Base-by-base conservation (phyloP, 257 asterid species). In the Ajuga chamaepitys region DNA sequence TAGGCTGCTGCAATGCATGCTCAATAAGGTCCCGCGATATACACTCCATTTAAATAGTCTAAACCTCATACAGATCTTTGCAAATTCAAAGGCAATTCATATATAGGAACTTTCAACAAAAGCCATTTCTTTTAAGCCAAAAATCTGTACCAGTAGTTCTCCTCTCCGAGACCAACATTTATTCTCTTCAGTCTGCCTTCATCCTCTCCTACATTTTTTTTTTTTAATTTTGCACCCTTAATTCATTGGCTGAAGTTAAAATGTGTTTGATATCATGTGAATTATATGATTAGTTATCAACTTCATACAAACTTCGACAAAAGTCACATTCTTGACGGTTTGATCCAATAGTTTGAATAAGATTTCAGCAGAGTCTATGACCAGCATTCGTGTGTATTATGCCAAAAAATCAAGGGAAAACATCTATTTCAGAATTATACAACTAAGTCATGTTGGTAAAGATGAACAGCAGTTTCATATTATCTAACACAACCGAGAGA, bases 401-500 rank as follows among this genome's bases (percentile, higher is more conserved):
- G 56, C 24, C 38, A 9, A 40, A 18, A 38, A 7, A 55, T 53
- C 21, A 4, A 51, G 30, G 53, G 35, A 64, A 69, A 48, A 26
- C 46, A 24, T 3, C 45, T 18, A 40, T 63, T 28, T 34, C 45
- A 48, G 37, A 35, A 20, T 12, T 41, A 28, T 44, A 26, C 62
- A 34, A 60, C 40, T 37, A 55, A 64, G 32, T 56, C 7, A 65
- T 21, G 40, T 18, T 7, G n/a, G 18, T 60, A 38, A 48, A n/a
- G 65, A n/a, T 44, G 41, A 46, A 57, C 25, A 46, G 10, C 38
- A 32, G 28, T 24, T 48, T 40, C 44, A 62, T 58, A 58, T 21
- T 51, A 71, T 50, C 57, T 38, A 51, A 56, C 34, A 70, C 18
- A n/a, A 30, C 46, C 41, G 66, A 50, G 63, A 7, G 75, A 52